These are phyloP conservation scores for Boletus eberwhitei DNA, from an alignment of 768 basidiomycete species.

Conservation along the genomic window DNA sequence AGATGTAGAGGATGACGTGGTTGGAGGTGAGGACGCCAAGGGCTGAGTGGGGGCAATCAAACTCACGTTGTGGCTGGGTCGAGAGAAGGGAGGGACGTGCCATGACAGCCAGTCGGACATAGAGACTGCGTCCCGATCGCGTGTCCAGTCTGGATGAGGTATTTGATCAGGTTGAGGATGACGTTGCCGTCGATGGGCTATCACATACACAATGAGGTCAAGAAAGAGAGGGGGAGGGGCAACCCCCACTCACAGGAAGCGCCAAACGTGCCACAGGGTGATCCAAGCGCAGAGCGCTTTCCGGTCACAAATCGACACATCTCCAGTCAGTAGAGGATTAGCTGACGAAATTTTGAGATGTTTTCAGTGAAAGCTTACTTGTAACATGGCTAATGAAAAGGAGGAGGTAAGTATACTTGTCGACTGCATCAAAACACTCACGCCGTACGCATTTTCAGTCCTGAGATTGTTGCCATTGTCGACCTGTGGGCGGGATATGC, in stretches of 20 bases:
- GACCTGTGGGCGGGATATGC: slow-evolving; percentile 39
- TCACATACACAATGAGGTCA: too few species aligned
- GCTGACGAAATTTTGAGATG: fast-evolving
- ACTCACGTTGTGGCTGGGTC: too few species aligned
- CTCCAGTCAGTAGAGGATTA: slow-evolving; percentile 29
- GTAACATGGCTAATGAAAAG: slow-evolving; percentile 10
- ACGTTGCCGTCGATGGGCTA: slow-evolving; percentile 45
- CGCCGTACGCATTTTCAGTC: slow-evolving; percentile 24
- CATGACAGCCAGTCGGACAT: too few species aligned
- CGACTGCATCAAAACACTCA: slow-evolving; percentile 5
- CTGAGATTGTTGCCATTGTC: slow-evolving; percentile 49
- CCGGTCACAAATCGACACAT: slow-evolving; percentile 48
- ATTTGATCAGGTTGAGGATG: slow-evolving; percentile 54
- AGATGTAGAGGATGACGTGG: too few species aligned
- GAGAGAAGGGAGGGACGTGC: too few species aligned
- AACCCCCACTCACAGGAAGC: too few species aligned
- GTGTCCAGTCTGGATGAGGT: slow-evolving; percentile 61
- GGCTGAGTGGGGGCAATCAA: too few species aligned
- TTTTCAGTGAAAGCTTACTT: slow-evolving; percentile 9
- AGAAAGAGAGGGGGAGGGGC: too few species aligned
- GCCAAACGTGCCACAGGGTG: too few species aligned
- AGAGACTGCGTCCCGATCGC: too few species aligned
- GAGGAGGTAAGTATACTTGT: neutral
- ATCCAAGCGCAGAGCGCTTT: slow-evolving; percentile 28
- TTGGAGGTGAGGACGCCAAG: too few species aligned